Percentiles rank a stretch among this genome's conserved stretches.
phyloP scores from a whole-genome alignment of 257 asterid species.

The Plantago ovata region DNA sequence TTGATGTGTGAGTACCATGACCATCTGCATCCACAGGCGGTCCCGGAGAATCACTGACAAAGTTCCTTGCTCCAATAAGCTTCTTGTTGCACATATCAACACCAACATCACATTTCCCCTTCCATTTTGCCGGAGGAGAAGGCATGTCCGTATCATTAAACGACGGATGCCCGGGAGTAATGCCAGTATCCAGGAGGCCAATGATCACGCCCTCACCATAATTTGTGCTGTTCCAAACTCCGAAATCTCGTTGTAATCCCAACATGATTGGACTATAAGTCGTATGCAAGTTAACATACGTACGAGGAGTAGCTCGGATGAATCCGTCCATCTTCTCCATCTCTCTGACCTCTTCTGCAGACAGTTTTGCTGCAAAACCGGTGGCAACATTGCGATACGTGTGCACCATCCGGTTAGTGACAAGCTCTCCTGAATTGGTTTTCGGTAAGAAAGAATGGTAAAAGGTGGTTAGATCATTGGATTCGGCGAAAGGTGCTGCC shows the following conservation, averaged over 20 bases:
- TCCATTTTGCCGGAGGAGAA: constrained; percentile 47
- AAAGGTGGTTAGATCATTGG: constrained; percentile 21
- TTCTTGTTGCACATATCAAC: constrained; percentile 29
- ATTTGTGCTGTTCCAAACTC: constrained; percentile 37
- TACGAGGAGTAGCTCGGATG: constrained; percentile 29
- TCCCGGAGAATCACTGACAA: constrained; percentile 18
- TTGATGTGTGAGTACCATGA: constrained; percentile 40
- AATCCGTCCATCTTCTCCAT: constrained; percentile 36
- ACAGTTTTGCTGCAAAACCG: constrained; percentile 43
- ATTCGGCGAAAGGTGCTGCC: constrained; percentile 9
- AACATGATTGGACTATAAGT: constrained; percentile 43
- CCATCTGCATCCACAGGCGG: constrained; percentile 35
- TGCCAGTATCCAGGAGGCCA: constrained; percentile 40
- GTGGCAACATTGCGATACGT: constrained; percentile 32
- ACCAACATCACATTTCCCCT: constrained; percentile 32
- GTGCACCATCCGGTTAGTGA: constrained; percentile 28
- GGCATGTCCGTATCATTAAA: constrained; percentile 32
- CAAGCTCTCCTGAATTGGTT: constrained; percentile 2
- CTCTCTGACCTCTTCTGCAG: constrained; percentile 24
- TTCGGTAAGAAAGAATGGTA: constrained; percentile 32
- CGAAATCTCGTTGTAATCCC: constrained; percentile 33
- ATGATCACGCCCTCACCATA: constrained; percentile 39
- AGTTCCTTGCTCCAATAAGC: constrained; percentile 39
- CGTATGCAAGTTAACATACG: constrained; percentile 30
- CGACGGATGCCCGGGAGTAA: constrained; percentile 34